These are phyloP conservation scores for Corinectria fuckeliana DNA, from an alignment of 2,329 filamentous ascomycete species.

Conservation along the genomic window DNA sequence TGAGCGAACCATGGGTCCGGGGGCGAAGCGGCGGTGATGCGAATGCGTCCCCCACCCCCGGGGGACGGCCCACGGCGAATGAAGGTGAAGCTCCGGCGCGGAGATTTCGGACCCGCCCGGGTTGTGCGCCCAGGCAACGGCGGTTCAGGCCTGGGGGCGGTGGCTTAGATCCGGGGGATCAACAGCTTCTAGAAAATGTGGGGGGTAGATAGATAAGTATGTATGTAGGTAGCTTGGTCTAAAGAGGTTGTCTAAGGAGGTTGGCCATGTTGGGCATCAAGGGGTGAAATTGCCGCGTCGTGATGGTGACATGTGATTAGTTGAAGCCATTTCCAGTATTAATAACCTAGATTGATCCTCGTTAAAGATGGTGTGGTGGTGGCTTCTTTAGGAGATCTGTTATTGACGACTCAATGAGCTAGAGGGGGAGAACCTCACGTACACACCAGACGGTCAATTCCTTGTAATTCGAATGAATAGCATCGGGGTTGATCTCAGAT, in stretches of 20 bases:
- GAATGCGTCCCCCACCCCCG: no score
- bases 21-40: neutral
- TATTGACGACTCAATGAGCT: no score
- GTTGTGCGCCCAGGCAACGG: slow-evolving; percentile 16
- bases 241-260: neutral
- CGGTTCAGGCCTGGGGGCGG: slow-evolving; percentile 32
- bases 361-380: neutral
- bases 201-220: neutral
- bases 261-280: slow-evolving; percentile 1
- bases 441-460: no score
- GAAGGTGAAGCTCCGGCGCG: slow-evolving; percentile 8
- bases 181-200: slow-evolving; percentile 15
- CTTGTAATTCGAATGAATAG: no score
- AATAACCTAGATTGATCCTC: neutral
- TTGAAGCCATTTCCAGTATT: neutral
- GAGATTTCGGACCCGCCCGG: slow-evolving; percentile 20
- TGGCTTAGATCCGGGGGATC: neutral
- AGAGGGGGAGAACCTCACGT: no score
- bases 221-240: no score
- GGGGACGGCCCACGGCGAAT: slow-evolving; percentile 22
- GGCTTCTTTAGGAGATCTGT: neutral
- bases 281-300: neutral
- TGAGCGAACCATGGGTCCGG: neutral
- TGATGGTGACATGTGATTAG: neutral
- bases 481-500: no score